Base-by-base conservation (phyloP, 306 rosid genomes). In the Citrullus amarus region DNA sequence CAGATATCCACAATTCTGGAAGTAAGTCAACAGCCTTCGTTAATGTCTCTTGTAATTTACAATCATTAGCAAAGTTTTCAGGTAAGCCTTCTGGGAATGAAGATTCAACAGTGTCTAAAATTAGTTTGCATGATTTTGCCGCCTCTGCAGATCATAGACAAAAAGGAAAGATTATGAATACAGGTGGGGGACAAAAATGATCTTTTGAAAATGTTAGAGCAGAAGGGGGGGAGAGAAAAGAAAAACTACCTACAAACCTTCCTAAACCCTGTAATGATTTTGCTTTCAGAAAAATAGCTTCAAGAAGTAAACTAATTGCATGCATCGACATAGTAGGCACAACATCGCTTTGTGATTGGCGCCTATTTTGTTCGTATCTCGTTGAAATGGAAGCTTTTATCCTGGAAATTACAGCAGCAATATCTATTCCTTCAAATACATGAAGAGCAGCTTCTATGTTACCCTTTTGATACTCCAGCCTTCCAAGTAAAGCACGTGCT, bases 401-500 rank as follows among this genome's bases (percentile, higher is more conserved):
- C 82, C 88, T 89, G 39, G 97, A 90, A 87, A 84, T 76, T 79
- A 94, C 89, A 63, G 93, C 83, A 79, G 86, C 85, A 78, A 89
- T 90, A 81, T 94, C 96, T 78, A 94, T 94, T 84, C 98, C 98
- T 87, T 91, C 95, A 87, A 94, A 92, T 38, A 94, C 97, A 76
- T 90, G 97, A 82, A 94, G 97, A 51, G 98, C 97, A 84, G 87
- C 98, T 88, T 92, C 94, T 15, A 53, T 85, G 80, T 92, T 87
- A 32, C 98, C 98, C 79, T 87, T 92, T 72, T 92, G 98, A 83
- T 90, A 94, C 86, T 94, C 98, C 2, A 94, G 94, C 79, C 96
- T 90, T 88, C 98, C 98, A 22, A 94, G 83, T 72, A 94, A 85
- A 67, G 98, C 98, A 84, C 98, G 91, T 77, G 98, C 98, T 87